Evolutionary conservation across 2,329 filamentous ascomycete species (phyloP), one percentile per base, ranked within the genome.

Genomic region (Venturiaceae sp.): DNA sequence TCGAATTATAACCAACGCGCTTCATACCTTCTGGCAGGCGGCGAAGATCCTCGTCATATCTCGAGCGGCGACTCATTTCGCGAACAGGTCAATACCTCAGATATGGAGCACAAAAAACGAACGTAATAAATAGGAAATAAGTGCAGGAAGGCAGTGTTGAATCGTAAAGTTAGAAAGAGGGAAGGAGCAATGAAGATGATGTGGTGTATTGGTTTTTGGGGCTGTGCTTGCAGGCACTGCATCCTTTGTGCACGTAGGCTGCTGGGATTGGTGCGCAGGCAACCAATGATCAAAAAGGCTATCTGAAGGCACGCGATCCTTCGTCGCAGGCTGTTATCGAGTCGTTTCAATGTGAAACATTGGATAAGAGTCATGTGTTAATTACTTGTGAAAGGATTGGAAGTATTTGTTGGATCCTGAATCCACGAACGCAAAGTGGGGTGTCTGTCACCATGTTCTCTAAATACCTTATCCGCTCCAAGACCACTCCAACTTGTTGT

Each of bases 11-110:
- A 62, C 79, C 80, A 28, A 80, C 71, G 59, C 80, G 75, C 47
- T 71, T 66, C 75, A 83, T 80, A 67, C 80, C 81, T 41, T 77
- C 72, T 3, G 81, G 80, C n/a, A 83, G 75, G 47, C 80, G 78
- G 59, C 78, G 72, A 23, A 77, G 73, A 61, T 83, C 80, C 14
- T 58, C 53, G 36, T 59, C 58, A 30, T 53, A 53, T 23, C 33
- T 23, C 3, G 50, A 33, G 3, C 13, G n/a, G 28, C 50, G 50
- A 19, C 30, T 33, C 41, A 47, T 47, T 47, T 2, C 9, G 8
- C 13, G 2, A 28, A n/a, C 13, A 5, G 26, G 41, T 47, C 23
- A 1, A 4, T 28, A 14, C 19, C 9, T 28, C 9, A 14, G 11
- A 3, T 2, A 3, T 47, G 11, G 41, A 28, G 23, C 13, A 8